Percentiles rank a stretch among this genome's conserved stretches.
phyloP scores from a whole-genome alignment of 345 rosid genomes.

The Moricandia arvensis region DNA sequence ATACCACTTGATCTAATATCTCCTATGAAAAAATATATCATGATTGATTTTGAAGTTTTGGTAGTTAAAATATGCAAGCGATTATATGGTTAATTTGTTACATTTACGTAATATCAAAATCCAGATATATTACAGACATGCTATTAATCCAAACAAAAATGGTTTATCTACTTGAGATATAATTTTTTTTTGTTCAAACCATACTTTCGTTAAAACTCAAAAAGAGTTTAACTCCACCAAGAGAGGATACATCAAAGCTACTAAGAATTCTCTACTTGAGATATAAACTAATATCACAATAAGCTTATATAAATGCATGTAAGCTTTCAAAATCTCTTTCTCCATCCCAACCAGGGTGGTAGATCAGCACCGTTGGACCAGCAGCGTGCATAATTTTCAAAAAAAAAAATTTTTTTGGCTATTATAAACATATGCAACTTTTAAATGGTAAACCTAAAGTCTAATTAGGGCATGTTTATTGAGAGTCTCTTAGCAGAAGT shows the following conservation, averaged over 20 bases:
- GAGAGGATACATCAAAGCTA: too few relatives aligned
- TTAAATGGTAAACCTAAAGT: too few relatives aligned
- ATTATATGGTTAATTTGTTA: too few relatives aligned
- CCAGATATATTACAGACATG: too few relatives aligned
- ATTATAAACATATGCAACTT: not conserved
- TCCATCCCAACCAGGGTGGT: not conserved
- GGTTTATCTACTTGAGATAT: not conserved
- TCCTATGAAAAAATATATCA: not conserved
- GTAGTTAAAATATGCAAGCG: not conserved
- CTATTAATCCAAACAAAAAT: not conserved
- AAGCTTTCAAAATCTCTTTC: not conserved
- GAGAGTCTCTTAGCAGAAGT: too few relatives aligned
- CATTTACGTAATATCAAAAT: too few relatives aligned
- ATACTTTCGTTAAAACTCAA: too few relatives aligned
- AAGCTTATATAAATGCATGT: too few relatives aligned
- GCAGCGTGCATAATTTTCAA: not conserved
- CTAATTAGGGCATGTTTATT: too few relatives aligned
- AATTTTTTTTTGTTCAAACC: too few relatives aligned
- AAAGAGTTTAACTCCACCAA: too few relatives aligned
- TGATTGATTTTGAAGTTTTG: not conserved
- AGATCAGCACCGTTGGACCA: not conserved
- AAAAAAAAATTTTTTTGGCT: not conserved
- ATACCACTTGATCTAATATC: not conserved
- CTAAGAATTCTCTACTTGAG: not conserved
- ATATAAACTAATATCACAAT: too few relatives aligned